These are phyloP conservation scores for Maudiozyma serrabonitensis DNA, from an alignment of 805 yeast species.

Conservation along the genomic window DNA sequence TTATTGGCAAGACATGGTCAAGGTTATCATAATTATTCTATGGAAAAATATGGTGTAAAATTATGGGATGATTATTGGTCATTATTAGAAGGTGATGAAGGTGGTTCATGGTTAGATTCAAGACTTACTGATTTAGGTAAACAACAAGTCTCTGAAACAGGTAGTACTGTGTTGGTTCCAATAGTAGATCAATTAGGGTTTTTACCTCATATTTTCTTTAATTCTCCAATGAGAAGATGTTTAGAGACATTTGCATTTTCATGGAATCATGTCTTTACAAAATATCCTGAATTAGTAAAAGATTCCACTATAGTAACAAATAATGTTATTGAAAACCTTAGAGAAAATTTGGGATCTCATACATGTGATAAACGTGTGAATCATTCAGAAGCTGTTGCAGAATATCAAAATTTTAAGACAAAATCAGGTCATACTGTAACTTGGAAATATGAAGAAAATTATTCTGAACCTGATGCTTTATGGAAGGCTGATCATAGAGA, in stretches of 20 bases:
- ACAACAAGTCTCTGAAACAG: conserved; percentile 44
- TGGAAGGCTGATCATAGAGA: conserved; percentile 41
- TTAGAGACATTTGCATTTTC: conserved; percentile 47
- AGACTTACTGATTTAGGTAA: conserved; percentile 45
- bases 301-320: conserved; percentile 6
- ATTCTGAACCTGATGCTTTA: conserved; percentile 41
- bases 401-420: conserved; percentile 13
- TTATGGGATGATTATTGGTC: conserved; percentile 55
- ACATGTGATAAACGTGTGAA: conserved; percentile 46
- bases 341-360: conserved; percentile 55
- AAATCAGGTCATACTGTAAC: conserved; percentile 29
- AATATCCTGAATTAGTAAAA: conserved; percentile 16
- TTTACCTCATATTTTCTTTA: conserved; percentile 45
- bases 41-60: conserved; percentile 43
- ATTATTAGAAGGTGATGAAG: conserved; percentile 43
- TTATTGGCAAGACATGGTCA: conserved; percentile 50
- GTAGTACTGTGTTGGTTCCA: conserved; percentile 14
- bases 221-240: conserved; percentile 58
- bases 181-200: conserved; percentile 36
- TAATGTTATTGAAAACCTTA: conserved; percentile 35
- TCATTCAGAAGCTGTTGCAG: conserved; percentile 11
- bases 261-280: conserved; percentile 43
- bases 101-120: conserved; percentile 42
- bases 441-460: conserved; percentile 37
- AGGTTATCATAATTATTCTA: conserved; percentile 53